phyloP scores from a whole-genome alignment of 108 stramenopile genomes.

The Mayamaea pseudoterrestris region DNA sequence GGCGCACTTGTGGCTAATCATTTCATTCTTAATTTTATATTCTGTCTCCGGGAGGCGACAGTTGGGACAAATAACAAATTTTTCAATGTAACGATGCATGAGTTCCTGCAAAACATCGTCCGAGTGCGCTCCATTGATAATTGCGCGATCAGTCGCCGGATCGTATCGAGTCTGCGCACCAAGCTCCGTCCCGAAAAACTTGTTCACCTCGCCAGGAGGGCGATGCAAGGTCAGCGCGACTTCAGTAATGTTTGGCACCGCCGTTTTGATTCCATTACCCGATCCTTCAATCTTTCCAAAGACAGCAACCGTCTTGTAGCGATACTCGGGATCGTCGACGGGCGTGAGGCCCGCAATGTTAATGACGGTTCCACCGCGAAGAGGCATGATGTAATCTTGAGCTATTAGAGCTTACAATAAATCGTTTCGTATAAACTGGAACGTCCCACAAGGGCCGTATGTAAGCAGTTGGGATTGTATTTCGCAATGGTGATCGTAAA shows the following conservation, averaged over 20 bases:
- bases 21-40: slow-evolving; percentile 92
- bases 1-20: slow-evolving; percentile 89
- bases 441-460: no score
- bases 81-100: slow-evolving; percentile 88
- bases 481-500: no score
- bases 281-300: slow-evolving; percentile 95
- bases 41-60: slow-evolving; percentile 95
- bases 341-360: slow-evolving; percentile 84
- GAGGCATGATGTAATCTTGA: slow-evolving; percentile 40
- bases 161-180: slow-evolving; percentile 95
- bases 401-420: no score
- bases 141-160: slow-evolving; percentile 85
- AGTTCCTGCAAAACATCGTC: slow-evolving; percentile 79
- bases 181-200: slow-evolving; percentile 97
- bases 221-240: slow-evolving; percentile 81
- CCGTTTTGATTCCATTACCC: slow-evolving; percentile 99
- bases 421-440: no score
- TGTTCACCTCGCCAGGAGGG: slow-evolving; percentile 85
- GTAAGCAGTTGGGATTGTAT: no score
- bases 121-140: slow-evolving; percentile 96
- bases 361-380: slow-evolving; percentile 69
- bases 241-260: slow-evolving; percentile 89
- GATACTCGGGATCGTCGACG: slow-evolving; percentile 90
- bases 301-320: slow-evolving; percentile 96
- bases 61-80: slow-evolving; percentile 95